These are phyloP conservation scores for Alternaria angustiovoidea DNA, from an alignment of 2,329 filamentous ascomycete genomes.

Conservation along the genomic window DNA sequence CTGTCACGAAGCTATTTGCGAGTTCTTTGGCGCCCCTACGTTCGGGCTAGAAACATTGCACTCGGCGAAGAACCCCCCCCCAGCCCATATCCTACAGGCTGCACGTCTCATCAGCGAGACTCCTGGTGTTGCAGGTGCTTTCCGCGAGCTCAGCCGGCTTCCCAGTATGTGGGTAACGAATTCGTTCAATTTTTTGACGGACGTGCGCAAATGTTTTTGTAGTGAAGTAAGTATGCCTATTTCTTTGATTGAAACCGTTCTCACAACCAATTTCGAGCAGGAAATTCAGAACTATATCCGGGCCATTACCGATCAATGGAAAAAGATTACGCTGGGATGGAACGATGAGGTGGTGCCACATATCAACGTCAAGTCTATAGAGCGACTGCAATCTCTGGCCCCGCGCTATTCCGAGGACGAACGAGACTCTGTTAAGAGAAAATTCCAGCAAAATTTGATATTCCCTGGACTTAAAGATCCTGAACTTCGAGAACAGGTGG, in stretches of 20 bases:
- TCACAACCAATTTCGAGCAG: background rate
- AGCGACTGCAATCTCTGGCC: conserved; percentile 3
- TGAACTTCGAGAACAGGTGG: background rate
- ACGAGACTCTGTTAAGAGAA: background rate
- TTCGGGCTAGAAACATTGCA: background rate
- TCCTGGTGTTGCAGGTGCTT: conserved; percentile 1
- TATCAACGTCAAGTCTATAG: conserved; percentile 1
- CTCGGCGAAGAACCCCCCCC: background rate
- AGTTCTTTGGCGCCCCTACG: no score
- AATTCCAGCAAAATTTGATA: background rate
- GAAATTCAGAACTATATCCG: conserved; percentile 5
- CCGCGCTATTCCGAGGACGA: background rate
- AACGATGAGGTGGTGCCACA: background rate
- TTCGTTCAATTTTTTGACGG: conserved; percentile 4
- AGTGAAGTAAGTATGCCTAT: background rate
- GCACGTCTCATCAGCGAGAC: background rate
- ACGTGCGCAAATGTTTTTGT: conserved; percentile 8
- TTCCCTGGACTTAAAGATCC: background rate
- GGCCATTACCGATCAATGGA: conserved; percentile 3
- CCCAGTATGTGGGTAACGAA: conserved; percentile 4
- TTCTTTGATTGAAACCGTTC: background rate
- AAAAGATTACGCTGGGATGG: conserved; percentile 4
- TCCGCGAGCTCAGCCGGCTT: background rate
- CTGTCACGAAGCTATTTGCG: no score
- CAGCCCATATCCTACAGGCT: background rate